A percentile compares a stretch with the other conserved stretches of the same genome.
These are phyloP conservation scores for Heritiera fomes DNA, from an alignment of 345 rosid genomes.

Conservation along the genomic window DNA sequence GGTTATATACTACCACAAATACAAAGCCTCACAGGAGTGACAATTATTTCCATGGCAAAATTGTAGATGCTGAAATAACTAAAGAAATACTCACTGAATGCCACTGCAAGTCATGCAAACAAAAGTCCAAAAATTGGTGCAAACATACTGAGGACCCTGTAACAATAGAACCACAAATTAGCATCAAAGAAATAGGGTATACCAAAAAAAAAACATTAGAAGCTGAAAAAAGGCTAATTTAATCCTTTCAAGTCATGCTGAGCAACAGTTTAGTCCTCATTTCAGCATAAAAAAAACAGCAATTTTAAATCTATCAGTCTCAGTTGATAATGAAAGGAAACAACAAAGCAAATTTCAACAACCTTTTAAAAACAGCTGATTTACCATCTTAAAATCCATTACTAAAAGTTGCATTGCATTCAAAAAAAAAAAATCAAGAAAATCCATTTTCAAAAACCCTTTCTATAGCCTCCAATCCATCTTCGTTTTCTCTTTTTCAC, in stretches of 20 bases:
- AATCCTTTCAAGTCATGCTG: neutral
- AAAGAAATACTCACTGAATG: constrained; percentile 75
- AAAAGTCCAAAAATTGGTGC: constrained; percentile 94
- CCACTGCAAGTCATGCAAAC: constrained; percentile 92
- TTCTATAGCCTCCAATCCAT: neutral
- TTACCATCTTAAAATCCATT: neutral
- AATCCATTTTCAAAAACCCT: neutral
- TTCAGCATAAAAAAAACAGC: neutral
- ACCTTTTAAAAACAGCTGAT: neutral
- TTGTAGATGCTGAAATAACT: neutral
- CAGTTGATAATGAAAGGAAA: neutral
- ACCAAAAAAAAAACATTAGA: neutral
- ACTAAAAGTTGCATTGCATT: neutral
- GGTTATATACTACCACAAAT: too few relatives aligned
- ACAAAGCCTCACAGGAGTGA: neutral
- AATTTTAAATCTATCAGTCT: neutral
- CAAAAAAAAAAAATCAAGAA: neutral
- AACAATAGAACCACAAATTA: constrained; percentile 19
- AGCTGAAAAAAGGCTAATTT: constrained; percentile 11
- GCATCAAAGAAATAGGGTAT: constrained; percentile 9
- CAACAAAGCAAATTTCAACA: neutral
- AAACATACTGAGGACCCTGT: constrained; percentile 99
- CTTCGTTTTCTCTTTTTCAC: neutral
- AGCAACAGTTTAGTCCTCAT: neutral
- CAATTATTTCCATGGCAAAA: neutral